A percentile compares a stretch with the other conserved stretches of the same genome.
Conservation (phyloP, 805 yeast species). For the Starmerella vaccinii region DNA sequence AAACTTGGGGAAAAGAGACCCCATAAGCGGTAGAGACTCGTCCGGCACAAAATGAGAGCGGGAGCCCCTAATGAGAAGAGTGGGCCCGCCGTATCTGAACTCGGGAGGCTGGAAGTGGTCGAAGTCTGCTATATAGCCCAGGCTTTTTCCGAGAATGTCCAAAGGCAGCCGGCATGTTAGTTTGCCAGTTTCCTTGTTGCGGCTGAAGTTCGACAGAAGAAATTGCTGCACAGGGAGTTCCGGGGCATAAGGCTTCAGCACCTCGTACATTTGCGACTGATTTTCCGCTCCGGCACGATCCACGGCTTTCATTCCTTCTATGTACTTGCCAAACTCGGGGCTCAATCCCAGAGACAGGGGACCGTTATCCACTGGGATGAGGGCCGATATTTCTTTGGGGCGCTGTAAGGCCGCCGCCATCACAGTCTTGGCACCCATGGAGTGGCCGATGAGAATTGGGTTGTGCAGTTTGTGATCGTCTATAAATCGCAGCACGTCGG, state of each 20-base stretch:
- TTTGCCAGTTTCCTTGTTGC: constrained; percentile 30
- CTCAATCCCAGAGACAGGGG: constrained; percentile 59
- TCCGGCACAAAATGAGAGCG: constrained; percentile 72
- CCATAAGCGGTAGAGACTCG: constrained; percentile 63
- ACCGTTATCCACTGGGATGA: constrained; percentile 81
- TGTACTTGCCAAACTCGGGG: constrained; percentile 56
- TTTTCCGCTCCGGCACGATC: constrained; percentile 38
- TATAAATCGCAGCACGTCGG: constrained; percentile 73
- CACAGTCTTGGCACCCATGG: constrained; percentile 80
- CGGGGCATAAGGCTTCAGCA: constrained; percentile 53
- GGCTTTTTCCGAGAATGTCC: constrained; percentile 50
- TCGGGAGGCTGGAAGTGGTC: constrained; percentile 47
- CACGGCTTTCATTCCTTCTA: constrained; percentile 51
- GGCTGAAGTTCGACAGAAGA: constrained; percentile 56
- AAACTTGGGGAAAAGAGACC: constrained; percentile 67
- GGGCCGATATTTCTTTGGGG: constrained; percentile 51
- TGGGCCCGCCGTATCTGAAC: constrained; percentile 56
- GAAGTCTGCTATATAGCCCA: constrained; percentile 67
- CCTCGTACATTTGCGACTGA: constrained; percentile 57
- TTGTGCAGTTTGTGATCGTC: constrained; percentile 34
- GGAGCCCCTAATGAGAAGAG: constrained; percentile 71
- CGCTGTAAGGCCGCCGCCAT: constrained; percentile 69
- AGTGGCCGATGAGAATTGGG: constrained; percentile 35
- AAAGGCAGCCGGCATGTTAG: constrained; percentile 56
- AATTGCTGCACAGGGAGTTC: constrained; percentile 60